Conservation (phyloP, 345 rosid genomes). For the Citrus hindsii region DNA sequence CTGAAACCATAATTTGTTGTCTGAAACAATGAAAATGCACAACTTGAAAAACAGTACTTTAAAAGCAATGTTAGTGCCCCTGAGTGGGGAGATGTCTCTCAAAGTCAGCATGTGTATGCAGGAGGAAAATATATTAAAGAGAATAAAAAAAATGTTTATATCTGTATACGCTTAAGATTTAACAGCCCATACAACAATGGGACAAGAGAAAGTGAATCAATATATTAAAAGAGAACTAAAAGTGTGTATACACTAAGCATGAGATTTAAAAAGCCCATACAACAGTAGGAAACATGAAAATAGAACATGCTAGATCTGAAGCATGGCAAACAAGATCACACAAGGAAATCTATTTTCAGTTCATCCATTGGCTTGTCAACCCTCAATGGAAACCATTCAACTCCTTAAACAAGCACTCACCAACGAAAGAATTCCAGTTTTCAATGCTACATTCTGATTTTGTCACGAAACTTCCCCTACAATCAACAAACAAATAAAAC, state of each 20-base stretch:
- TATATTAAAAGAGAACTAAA: too few species aligned
- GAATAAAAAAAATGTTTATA: not conserved
- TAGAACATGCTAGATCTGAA: not conserved
- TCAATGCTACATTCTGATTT: not conserved
- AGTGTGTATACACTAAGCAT: not conserved
- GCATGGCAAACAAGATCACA: not conserved
- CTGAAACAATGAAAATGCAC: constrained; percentile 34
- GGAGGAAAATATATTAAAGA: not conserved
- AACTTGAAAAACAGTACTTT: not conserved
- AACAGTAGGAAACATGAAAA: not conserved
- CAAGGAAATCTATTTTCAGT: not conserved
- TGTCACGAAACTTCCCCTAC: not conserved
- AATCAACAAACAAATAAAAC: not conserved
- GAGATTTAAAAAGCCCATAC: not conserved
- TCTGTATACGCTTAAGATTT: too few species aligned
- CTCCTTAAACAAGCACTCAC: not conserved
- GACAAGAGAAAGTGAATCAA: not conserved
- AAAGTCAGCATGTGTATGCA: not conserved
- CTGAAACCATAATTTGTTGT: constrained; percentile 84
- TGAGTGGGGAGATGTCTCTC: not conserved
- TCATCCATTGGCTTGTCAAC: not conserved
- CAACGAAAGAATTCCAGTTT: not conserved
- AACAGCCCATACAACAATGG: not conserved
- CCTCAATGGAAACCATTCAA: not conserved
- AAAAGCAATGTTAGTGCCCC: not conserved